These are phyloP conservation scores for Nitzschia sp. DNA, from an alignment of 108 stramenopile genomes.

Conservation along the genomic window DNA sequence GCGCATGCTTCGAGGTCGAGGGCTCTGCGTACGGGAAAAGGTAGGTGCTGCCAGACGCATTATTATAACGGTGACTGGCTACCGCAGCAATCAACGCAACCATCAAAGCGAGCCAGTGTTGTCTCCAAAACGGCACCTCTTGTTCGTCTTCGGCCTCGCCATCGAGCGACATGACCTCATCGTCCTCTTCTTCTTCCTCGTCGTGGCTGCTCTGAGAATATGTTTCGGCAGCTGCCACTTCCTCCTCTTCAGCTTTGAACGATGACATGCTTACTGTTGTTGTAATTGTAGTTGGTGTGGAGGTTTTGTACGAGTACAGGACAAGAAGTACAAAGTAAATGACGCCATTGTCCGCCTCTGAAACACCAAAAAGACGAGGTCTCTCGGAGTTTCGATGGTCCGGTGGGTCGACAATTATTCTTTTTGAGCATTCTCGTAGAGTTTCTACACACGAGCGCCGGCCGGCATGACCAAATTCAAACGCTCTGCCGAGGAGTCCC, in stretches of 20 bases:
- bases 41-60: background rate
- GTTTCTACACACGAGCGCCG: no score
- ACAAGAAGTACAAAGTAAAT: no score
- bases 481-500: no score
- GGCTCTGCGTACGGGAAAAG: slow-evolving; percentile 6
- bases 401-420: no score
- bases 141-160: slow-evolving; percentile 6
- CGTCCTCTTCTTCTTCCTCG: slow-evolving; percentile 33
- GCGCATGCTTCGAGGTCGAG: slow-evolving; percentile 11
- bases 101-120: slow-evolving; percentile 60
- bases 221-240: slow-evolving; percentile 11
- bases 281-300: background rate
- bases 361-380: no score
- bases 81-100: slow-evolving; percentile 61
- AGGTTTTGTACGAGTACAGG: no score
- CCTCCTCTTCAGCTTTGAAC: background rate
- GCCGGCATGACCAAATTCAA: no score
- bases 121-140: slow-evolving; percentile 36
- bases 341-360: no score
- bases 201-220: slow-evolving; percentile 29
- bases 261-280: background rate
- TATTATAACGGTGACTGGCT: slow-evolving; percentile 31
- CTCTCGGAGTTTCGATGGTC: no score
- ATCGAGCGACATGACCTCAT: slow-evolving; percentile 19
- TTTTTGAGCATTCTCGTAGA: no score